Percentiles rank a stretch among this genome's conserved stretches.
Evolutionary conservation across 805 yeast genomes (phyloP).

Genomic region (Candida xyloterini): DNA sequence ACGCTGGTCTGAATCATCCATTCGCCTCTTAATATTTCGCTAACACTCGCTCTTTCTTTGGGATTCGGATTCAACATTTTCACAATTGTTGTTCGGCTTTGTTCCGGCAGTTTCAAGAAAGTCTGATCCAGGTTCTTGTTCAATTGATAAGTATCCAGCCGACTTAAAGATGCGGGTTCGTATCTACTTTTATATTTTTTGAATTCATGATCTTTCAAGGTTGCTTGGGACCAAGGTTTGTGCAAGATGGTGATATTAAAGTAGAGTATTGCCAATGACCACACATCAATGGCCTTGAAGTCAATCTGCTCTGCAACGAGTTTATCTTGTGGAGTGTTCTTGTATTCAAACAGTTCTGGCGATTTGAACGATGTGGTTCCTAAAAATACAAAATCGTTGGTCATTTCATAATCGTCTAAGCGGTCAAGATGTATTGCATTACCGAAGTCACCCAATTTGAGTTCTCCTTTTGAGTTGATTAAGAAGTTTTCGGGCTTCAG

Average conservation of each 20-base stretch:
- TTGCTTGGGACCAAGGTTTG: slow-evolving; percentile 48
- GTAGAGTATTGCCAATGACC: slow-evolving; percentile 52
- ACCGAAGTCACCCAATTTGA: slow-evolving; percentile 51
- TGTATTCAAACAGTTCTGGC: slow-evolving; percentile 42
- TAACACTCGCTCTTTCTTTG: slow-evolving; percentile 19
- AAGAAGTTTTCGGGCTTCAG: slow-evolving; percentile 54
- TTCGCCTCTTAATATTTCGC: slow-evolving; percentile 22
- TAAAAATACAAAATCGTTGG: slow-evolving; percentile 29
- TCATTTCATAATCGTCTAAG: slow-evolving; percentile 19
- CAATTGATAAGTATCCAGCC: slow-evolving; percentile 21
- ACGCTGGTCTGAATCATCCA: slow-evolving; percentile 34
- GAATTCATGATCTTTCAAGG: slow-evolving; percentile 25
- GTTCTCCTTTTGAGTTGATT: slow-evolving; percentile 42
- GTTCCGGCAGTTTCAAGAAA: slow-evolving; percentile 17
- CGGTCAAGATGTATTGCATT: slow-evolving; percentile 39
- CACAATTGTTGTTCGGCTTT: slow-evolving; percentile 17
- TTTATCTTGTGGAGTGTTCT: slow-evolving; percentile 3
- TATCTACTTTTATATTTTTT: slow-evolving; percentile 19
- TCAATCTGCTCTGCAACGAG: slow-evolving; percentile 18
- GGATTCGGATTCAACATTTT: slow-evolving; percentile 33
- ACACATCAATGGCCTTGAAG: slow-evolving; percentile 43
- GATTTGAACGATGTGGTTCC: slow-evolving; percentile 57
- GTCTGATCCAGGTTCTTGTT: slow-evolving; percentile 11
- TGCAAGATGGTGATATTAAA: slow-evolving; percentile 42
- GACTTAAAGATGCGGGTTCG: slow-evolving; percentile 11